Base-by-base conservation (phyloP, 495 filamentous ascomycete species). In the Antarctomyces pellizariae region DNA sequence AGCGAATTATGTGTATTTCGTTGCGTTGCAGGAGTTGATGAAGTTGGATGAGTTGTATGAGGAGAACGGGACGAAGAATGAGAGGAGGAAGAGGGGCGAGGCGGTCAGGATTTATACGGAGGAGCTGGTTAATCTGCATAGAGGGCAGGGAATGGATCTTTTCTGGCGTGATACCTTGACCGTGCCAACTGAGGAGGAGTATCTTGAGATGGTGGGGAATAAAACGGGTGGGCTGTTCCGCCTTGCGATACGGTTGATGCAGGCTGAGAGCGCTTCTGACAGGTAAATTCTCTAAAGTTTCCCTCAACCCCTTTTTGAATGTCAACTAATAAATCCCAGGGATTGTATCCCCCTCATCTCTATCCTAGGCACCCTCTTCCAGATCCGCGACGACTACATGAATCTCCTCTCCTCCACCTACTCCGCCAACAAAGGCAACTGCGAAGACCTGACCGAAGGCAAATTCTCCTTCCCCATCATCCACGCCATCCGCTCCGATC, bases 391-490 rank as follows among this genome's bases (percentile, higher is more conserved):
- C 49, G 86, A 97, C 55, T 92, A 92, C 53, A 62, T 78, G 34
- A 97, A 97, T 45, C 65, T 97, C 11, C 72, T 52, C 24, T 66
- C 59, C 28, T 47, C 46, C 14, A 58, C 67, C 33, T 93, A 93
- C 52, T 69, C 74, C 25, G 53, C 69, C 25, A 84, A 86, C 39
- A 97, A 95, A 56, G 89, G 86, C 30, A 67, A 91, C 35, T 91
- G 78, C 47, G 86, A 97, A 55, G 86, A 97, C 46, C 50, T 97
- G 35, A 93, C 84, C 0, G 86, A 97, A 53, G 86, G 86, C 22
- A 97, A 97, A 61, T 97, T 95, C 55, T 83, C 74, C 14, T 95
- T 90, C 44, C 84, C 84, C 4, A 75, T 97, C 38, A 93, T 97
- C 33, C 84, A 97, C 49, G 73, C 74, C 45, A 89, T 97, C 36